These are phyloP conservation scores for Phytophthora kernoviae DNA, from an alignment of 352 stramenopile genomes.

Conservation along the genomic window DNA sequence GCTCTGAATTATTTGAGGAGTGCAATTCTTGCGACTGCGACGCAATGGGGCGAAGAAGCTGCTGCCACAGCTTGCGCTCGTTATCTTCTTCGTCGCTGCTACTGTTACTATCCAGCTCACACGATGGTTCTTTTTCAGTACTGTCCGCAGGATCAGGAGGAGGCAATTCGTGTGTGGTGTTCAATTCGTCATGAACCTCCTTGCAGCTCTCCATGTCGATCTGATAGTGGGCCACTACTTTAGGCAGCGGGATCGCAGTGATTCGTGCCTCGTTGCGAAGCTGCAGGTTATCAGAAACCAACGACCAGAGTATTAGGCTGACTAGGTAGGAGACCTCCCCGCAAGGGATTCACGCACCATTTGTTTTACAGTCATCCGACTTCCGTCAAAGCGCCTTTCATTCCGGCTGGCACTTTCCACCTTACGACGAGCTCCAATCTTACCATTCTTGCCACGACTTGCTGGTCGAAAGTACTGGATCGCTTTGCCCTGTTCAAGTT, in stretches of 20 bases:
- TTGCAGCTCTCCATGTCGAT: slow-evolving; percentile 58
- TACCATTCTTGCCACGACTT: not conserved
- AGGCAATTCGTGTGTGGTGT: slow-evolving; percentile 1
- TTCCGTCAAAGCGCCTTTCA: slow-evolving; percentile 55
- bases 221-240: slow-evolving; percentile 50
- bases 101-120: not conserved
- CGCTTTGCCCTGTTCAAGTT: slow-evolving; percentile 45
- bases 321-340: not conserved
- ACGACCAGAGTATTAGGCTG: not conserved
- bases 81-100: slow-evolving; percentile 14
- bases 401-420: not conserved
- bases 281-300: slow-evolving; percentile 10
- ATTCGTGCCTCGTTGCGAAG: slow-evolving; percentile 47
- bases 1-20: not conserved
- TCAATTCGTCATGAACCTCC: slow-evolving; percentile 17
- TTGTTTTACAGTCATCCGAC: slow-evolving; percentile 69
- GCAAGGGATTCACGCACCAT: slow-evolving; percentile 28
- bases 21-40: not conserved
- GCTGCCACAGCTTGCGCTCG: slow-evolving; percentile 29
- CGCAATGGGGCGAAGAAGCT: slow-evolving; percentile 28
- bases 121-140: slow-evolving; percentile 1
- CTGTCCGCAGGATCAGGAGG: not conserved
- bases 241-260: slow-evolving; percentile 42
- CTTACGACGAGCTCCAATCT: not conserved
- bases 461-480: slow-evolving; percentile 51